Evolutionary conservation across 495 filamentous ascomycete genomes (phyloP).

Genomic region (Penicillium canariense): DNA sequence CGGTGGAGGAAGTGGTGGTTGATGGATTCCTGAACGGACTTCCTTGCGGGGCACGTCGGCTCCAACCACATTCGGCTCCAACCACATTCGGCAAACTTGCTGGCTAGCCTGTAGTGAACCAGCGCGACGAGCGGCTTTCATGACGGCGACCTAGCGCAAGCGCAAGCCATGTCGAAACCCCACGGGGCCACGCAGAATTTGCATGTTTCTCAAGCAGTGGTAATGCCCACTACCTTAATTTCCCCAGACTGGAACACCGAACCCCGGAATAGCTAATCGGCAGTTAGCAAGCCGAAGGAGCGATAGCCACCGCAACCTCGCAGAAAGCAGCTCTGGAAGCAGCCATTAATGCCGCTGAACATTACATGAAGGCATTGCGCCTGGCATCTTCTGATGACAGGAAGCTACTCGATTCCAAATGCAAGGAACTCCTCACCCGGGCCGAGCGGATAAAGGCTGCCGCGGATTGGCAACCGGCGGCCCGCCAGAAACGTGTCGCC

Average conservation of each 20-base stretch:
- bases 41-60: conserved; percentile 11
- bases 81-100: conserved; percentile 1
- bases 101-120: not conserved
- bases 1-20: not conserved
- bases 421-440: conserved; percentile 59
- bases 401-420: conserved; percentile 61
- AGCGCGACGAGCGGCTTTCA: conserved; percentile 1
- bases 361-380: conserved; percentile 71
- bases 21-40: not conserved
- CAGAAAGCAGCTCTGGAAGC: conserved; percentile 68
- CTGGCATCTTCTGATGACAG: conserved; percentile 52
- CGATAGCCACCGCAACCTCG: conserved; percentile 51
- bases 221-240: not conserved
- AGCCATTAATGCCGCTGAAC: conserved; percentile 70
- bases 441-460: conserved; percentile 71
- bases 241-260: conserved; percentile 3
- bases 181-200: conserved; percentile 21
- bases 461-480: conserved; percentile 34
- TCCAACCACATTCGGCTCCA: conserved; percentile 1
- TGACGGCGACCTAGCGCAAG: not conserved
- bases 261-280: conserved; percentile 17
- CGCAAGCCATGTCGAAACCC: conserved; percentile 33
- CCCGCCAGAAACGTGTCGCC: conserved; percentile 17
- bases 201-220: conserved; percentile 21
- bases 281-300: conserved; percentile 59